Evolutionary conservation across 2,329 filamentous ascomycete species (phyloP).

Genomic region (Pyricularia sp.): DNA sequence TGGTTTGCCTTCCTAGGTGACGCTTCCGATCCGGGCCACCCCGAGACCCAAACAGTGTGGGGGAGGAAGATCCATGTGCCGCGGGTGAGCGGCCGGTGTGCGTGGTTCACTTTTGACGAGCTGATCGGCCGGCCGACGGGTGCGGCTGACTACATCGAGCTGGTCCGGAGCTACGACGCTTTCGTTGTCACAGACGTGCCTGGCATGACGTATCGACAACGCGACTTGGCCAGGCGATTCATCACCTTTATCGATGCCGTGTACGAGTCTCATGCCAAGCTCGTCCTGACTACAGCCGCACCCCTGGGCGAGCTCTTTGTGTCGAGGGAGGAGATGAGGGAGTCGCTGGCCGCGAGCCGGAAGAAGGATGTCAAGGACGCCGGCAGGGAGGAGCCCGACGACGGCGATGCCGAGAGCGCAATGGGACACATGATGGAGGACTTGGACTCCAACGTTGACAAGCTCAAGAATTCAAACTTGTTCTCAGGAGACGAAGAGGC

Average conservation of each 20-base stretch:
- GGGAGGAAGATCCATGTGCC: constrained; percentile 84
- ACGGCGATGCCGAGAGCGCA: constrained; percentile 48
- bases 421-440: constrained; percentile 83
- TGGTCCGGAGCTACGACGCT: constrained; percentile 81
- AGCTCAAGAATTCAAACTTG: constrained; percentile 75
- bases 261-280: constrained; percentile 86
- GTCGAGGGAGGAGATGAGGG: constrained; percentile 58
- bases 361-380: constrained; percentile 26
- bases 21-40: constrained; percentile 60
- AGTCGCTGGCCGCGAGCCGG: constrained; percentile 39
- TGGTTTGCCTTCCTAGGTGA: constrained; percentile 96
- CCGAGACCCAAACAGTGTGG: constrained; percentile 80
- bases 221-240: constrained; percentile 84
- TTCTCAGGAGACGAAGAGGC: constrained; percentile 94
- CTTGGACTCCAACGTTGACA: constrained; percentile 72
- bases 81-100: constrained; percentile 75
- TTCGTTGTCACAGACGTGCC: constrained; percentile 90
- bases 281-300: constrained; percentile 84
- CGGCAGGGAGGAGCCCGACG: not conserved
- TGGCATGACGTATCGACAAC: constrained; percentile 77
- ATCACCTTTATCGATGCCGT: constrained; percentile 98
- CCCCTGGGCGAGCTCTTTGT: constrained; percentile 82
- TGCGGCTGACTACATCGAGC: constrained; percentile 89
- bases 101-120: constrained; percentile 88
- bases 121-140: constrained; percentile 82